phyloP scores from a whole-genome alignment of 768 basidiomycete genomes.

The Amanita pallidorosea region DNA sequence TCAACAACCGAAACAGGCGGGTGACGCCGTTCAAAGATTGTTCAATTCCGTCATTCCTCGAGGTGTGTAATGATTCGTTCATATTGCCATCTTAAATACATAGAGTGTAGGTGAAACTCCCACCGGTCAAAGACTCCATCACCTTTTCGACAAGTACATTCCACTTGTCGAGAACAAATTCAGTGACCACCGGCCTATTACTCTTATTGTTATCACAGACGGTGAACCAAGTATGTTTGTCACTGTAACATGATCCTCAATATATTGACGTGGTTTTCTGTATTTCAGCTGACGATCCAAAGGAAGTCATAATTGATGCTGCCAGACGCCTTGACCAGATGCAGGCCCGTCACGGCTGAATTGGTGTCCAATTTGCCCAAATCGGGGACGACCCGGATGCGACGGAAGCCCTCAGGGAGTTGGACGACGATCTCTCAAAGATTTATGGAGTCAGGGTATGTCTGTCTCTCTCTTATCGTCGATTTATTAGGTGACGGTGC shows the following conservation, averaged over 20 bases:
- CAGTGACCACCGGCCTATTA: constrained; percentile 24
- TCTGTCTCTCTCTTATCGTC: not conserved
- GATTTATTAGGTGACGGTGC: not conserved
- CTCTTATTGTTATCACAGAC: constrained; percentile 54
- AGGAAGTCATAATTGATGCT: constrained; percentile 32
- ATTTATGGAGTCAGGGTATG: constrained; percentile 16
- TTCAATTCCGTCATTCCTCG: constrained; percentile 9
- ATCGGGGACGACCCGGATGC: constrained; percentile 36
- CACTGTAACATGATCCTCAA: not conserved
- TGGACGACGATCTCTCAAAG: constrained; percentile 49
- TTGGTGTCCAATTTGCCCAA: constrained; percentile 67
- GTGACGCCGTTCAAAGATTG: constrained; percentile 5
- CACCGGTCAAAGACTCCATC: constrained; percentile 8
- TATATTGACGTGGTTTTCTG: not conserved
- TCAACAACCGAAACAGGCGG: constrained; percentile 4
- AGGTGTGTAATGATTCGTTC: not conserved
- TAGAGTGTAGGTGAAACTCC: constrained; percentile 9
- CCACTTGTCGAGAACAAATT: constrained; percentile 9
- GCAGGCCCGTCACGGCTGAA: constrained; percentile 29
- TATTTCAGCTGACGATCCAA: constrained; percentile 40
- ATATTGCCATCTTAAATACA: not conserved
- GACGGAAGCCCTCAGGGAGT: constrained; percentile 35
- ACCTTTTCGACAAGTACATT: constrained; percentile 10
- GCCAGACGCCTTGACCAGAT: constrained; percentile 41
- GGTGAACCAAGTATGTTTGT: constrained; percentile 42